Evolutionary conservation across 2,329 filamentous ascomycete genomes (phyloP).

Genomic region (Aulographum hederae): DNA sequence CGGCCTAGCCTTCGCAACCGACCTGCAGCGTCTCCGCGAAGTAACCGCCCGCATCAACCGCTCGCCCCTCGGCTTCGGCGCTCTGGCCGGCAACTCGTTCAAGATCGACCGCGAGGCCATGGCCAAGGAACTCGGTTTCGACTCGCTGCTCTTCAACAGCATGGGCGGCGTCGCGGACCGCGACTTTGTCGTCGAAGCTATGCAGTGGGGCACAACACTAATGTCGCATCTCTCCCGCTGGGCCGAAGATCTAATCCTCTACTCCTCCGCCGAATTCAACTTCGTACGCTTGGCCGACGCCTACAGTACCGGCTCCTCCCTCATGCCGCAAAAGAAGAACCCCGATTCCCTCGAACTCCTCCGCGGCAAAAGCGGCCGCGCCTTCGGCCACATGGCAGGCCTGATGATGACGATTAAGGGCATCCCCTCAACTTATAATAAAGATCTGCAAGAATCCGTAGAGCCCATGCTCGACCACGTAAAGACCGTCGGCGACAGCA

Average conservation of each 20-base stretch:
- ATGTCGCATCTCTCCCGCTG: constrained; percentile 67
- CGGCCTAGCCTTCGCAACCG: constrained; percentile 49
- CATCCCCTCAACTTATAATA: constrained; percentile 72
- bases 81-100: constrained; percentile 68
- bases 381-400: constrained; percentile 67
- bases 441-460: constrained; percentile 76
- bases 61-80: constrained; percentile 54
- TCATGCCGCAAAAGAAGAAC: constrained; percentile 82
- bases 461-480: constrained; percentile 74
- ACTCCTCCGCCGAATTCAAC: constrained; percentile 57
- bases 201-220: constrained; percentile 63
- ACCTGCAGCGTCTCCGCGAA: constrained; percentile 61
- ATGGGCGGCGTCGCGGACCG: constrained; percentile 60
- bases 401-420: constrained; percentile 62
- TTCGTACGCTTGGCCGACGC: constrained; percentile 62
- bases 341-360: constrained; percentile 56
- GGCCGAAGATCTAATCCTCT: constrained; percentile 76
- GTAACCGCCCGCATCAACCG: constrained; percentile 56
- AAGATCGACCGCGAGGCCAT: constrained; percentile 63
- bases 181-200: constrained; percentile 66
- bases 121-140: constrained; percentile 65
- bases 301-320: constrained; percentile 56
- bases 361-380: constrained; percentile 57
- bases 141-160: constrained; percentile 55
- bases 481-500: constrained; percentile 63